Evolutionary conservation across 2,329 filamentous ascomycete genomes (phyloP).

Genomic region (Thielaviopsis ethacetica): DNA sequence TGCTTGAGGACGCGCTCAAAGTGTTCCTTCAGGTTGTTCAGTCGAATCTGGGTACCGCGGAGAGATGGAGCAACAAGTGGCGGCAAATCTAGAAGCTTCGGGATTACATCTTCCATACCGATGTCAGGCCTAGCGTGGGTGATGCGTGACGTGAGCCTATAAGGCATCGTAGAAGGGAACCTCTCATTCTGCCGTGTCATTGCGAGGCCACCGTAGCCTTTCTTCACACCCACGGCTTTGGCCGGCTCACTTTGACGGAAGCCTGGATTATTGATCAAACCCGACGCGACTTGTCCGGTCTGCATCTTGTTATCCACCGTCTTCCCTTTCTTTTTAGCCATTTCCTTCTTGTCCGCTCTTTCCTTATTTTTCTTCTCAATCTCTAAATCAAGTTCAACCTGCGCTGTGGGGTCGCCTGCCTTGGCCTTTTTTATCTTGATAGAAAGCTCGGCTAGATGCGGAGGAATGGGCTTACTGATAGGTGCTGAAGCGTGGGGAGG

Average conservation of each 20-base stretch:
- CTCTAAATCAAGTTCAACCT: not conserved
- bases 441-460: not conserved
- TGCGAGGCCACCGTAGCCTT: not conserved
- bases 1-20: not conserved
- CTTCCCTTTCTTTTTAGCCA: not conserved
- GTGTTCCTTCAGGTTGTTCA: not conserved
- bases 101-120: not conserved
- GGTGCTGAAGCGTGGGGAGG: too few relatives aligned
- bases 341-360: not conserved
- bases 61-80: not conserved
- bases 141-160: not conserved
- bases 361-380: not conserved
- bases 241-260: not conserved
- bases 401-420: not conserved
- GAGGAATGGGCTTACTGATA: not conserved
- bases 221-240: not conserved
- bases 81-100: not conserved
- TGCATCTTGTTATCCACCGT: not conserved
- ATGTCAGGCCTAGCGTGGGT: not conserved
- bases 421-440: not conserved
- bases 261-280: not conserved
- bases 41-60: not conserved
- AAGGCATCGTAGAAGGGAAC: not conserved
- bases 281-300: not conserved
- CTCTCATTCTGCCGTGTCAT: not conserved